Evolutionary conservation across 352 stramenopile species (phyloP).

Genomic region (Phytophthora cryptogea): DNA sequence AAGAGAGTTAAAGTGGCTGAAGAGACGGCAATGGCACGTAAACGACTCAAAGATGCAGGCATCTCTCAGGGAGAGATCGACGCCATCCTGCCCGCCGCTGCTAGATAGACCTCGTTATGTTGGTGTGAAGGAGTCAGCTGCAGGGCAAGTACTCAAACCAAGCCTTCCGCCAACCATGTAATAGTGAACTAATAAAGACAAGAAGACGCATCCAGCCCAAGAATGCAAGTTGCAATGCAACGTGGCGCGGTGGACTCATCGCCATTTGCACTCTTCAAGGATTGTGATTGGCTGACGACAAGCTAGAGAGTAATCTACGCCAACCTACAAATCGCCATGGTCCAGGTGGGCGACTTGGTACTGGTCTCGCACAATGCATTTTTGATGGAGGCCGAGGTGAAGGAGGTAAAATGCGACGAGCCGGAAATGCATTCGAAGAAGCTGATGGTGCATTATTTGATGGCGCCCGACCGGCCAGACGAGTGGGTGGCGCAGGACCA

Average conservation of each 20-base stretch:
- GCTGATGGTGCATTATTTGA: constrained; percentile 86
- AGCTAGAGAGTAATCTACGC: constrained; percentile 6
- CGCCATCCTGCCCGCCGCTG: constrained; percentile 23
- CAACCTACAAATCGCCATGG: constrained; percentile 19
- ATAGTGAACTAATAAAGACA: constrained; percentile 35
- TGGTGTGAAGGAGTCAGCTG: neutral
- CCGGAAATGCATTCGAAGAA: neutral
- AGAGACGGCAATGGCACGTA: constrained; percentile 35
- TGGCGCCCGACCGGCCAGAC: constrained; percentile 82
- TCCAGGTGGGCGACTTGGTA: constrained; percentile 63
- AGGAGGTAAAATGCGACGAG: constrained; percentile 34
- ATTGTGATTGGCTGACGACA: constrained; percentile 36
- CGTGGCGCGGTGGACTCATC: constrained; percentile 1
- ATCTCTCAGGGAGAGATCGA: constrained; percentile 40
- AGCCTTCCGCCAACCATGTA: constrained; percentile 23
- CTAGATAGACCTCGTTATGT: constrained; percentile 16
- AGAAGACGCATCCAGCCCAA: neutral
- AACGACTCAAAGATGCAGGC: constrained; percentile 38
- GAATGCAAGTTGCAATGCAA: too few relatives aligned
- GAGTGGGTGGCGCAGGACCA: constrained; percentile 75
- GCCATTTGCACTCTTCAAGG: constrained; percentile 12
- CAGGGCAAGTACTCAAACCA: neutral
- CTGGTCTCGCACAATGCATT: constrained; percentile 65
- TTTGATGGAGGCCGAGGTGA: constrained; percentile 79
- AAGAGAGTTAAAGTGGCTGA: constrained; percentile 37